Base-by-base conservation (phyloP, 2,329 filamentous ascomycete species). In the Fusarium incarnatum region DNA sequence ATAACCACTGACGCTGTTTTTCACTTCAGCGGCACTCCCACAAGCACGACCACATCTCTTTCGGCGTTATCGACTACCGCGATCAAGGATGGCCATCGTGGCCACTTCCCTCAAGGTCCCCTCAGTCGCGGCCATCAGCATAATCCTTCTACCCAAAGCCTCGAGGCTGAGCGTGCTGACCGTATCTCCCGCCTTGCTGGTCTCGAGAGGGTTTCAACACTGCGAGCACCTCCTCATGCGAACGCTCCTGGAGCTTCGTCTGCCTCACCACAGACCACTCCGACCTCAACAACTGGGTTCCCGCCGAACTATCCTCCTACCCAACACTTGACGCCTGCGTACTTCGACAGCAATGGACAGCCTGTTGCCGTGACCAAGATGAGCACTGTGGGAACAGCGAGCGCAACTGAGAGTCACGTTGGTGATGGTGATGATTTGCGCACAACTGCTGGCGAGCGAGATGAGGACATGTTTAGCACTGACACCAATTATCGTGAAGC, bases 71-170 rank as follows among this genome's bases (percentile, higher is more conserved):
- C 94, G 18, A 98, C 95, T 20, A 96, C 94, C 15, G 95, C 95
- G 54, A 97, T 97, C 85, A 97, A 98, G 81, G 95, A 98, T 78
- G 95, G 95, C 74, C 94, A 98, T 77, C 92, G 94, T 65, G 95
- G 95, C 69, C 89, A 94, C 77, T 86, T 91, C 28, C 88, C 89
- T 28, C 86, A 90, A 23, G 77, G 77, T 11, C 74, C 80, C 61
- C 84, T 87, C 60, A 84, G 84, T 67, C 88, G 89, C 53, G 83
- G 87, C 74, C 83, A 89, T 78, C 81, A 89, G 75, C 84, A 89
- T 76, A 85, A 87, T 73, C 83, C 86, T 72, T 81, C 88, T 9
- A 88, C 88, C 56, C 91, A 88, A 71, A 95, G 91, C 75, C 89
- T 96, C 65, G 94, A 97, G 76, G 94, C 94, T 68, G 94, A 97